Base-by-base conservation (phyloP, 2,329 filamentous ascomycete species). In the Colletotrichum lentis region DNA sequence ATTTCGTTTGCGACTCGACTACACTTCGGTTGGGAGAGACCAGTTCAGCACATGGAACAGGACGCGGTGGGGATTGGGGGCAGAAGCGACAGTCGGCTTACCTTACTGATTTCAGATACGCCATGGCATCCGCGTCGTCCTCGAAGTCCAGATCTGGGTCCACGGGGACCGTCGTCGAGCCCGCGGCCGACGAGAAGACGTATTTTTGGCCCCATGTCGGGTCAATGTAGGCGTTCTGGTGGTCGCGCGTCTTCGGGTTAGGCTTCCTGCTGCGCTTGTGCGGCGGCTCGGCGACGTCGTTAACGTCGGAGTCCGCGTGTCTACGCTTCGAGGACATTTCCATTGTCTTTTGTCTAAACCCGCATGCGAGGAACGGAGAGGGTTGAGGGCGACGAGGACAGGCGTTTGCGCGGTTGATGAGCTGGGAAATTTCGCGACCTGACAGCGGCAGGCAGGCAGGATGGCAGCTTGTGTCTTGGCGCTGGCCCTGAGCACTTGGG, bases 81-180 rank as follows among this genome's bases (percentile, higher is more conserved):
- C 27, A 43, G 27, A 27, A 27, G 27, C 3, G 3, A 27, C 3
- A 27, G 49, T 53, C 55, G 62, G 76, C 85, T 84, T 82, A 92
- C 90, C 90, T 85, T 64, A 93, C 91, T 77, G 90, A 88, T 72
- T 83, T 84, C 69, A 94, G 78, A 79, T 94, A 94, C 59, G 87
- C 88, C 73, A 93, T 79, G 1, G 90, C 90, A 77, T 91, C 89
- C 39, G 83, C 81, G 62, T 90, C 86, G 56, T 90, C 88, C 55
- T 91, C 90, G 72, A 90, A 91, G 63, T 90, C 88, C 1, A 89
- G 79, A 67, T 90, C 88, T 46, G 87, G 85, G 56, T 86, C 85
- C 11, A 76, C 78, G 3, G 81, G 76, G 47, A 80, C 77, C 3
- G 80, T 81, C 2, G 80, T 81, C 3, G 77, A 71, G 68, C 84